Conservation (phyloP, 331 rosid species). For the Pyrus hybrid region DNA sequence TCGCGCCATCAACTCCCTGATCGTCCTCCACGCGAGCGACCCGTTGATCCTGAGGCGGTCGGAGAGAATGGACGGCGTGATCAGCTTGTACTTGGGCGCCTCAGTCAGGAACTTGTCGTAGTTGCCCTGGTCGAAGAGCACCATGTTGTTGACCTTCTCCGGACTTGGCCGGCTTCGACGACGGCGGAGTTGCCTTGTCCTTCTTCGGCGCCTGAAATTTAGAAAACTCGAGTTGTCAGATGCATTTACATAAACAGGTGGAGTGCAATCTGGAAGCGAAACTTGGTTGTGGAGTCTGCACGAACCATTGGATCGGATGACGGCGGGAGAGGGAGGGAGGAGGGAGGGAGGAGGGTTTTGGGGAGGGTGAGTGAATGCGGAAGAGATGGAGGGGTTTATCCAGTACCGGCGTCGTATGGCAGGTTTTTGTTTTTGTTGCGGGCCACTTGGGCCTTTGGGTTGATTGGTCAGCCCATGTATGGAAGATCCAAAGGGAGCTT, state of each 20-base stretch:
- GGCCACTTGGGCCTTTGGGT: too few relatives aligned
- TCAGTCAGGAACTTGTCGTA: conserved; percentile 14
- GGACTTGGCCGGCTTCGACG: conserved; percentile 73
- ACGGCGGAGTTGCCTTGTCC: conserved; percentile 72
- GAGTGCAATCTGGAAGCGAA: not conserved
- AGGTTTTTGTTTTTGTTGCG: too few relatives aligned
- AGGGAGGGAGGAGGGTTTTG: too few relatives aligned
- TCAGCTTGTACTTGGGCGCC: conserved; percentile 74
- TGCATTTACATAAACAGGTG: not conserved
- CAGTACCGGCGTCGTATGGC: too few relatives aligned
- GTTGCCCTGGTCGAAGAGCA: conserved; percentile 47
- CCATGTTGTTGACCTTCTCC: conserved; percentile 90
- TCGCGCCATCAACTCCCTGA: conserved; percentile 58
- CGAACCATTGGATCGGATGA: too few relatives aligned
- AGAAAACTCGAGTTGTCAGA: not conserved
- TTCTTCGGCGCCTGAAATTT: conserved; percentile 64
- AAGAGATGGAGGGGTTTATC: too few relatives aligned
- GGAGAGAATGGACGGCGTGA: conserved; percentile 69
- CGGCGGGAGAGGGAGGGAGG: too few relatives aligned
- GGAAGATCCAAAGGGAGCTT: too few relatives aligned
- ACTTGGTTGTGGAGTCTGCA: too few relatives aligned
- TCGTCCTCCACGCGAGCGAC: conserved; percentile 66
- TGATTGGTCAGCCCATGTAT: too few relatives aligned
- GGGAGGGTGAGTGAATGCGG: too few relatives aligned
- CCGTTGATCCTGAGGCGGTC: conserved; percentile 71